Conservation (phyloP, 208 protist species). For the Trypanosoma lewisi region DNA sequence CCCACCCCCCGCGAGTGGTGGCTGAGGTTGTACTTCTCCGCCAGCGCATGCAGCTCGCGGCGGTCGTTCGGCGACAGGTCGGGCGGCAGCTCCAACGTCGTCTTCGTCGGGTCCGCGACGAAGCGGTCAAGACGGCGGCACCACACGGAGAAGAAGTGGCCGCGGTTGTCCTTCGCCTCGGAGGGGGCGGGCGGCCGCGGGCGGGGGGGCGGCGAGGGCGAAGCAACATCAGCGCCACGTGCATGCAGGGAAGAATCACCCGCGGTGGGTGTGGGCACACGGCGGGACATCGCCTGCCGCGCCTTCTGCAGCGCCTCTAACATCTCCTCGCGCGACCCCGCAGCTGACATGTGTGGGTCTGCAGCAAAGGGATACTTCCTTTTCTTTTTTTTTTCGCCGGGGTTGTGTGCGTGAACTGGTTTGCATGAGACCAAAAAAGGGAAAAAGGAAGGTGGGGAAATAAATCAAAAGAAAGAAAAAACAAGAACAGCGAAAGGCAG, state of each 20-base stretch:
- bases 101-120: conserved; percentile 71
- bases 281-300: conserved; percentile 32
- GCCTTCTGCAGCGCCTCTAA: conserved; percentile 36
- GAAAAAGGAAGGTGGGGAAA: neutral
- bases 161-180: conserved; percentile 52
- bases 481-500: neutral
- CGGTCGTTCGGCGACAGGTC: conserved; percentile 75
- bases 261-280: too few species aligned
- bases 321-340: conserved; percentile 41
- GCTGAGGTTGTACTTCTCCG: conserved; percentile 82
- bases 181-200: conserved; percentile 12
- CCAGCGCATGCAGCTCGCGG: conserved; percentile 72
- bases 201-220: neutral
- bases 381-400: conserved; percentile 1
- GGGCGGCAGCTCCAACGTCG: conserved; percentile 58
- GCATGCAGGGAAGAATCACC: too few species aligned
- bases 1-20: conserved; percentile 64
- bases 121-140: conserved; percentile 70
- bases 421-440: neutral
- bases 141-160: conserved; percentile 72
- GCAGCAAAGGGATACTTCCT: neutral
- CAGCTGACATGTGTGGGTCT: conserved; percentile 18
- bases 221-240: too few species aligned
- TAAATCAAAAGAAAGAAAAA: conserved; percentile 26
- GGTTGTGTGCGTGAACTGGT: neutral